These are phyloP conservation scores for Eremochloa ophiuroides DNA, from an alignment of 176 grass and related monocot genomes.

Conservation along the genomic window DNA sequence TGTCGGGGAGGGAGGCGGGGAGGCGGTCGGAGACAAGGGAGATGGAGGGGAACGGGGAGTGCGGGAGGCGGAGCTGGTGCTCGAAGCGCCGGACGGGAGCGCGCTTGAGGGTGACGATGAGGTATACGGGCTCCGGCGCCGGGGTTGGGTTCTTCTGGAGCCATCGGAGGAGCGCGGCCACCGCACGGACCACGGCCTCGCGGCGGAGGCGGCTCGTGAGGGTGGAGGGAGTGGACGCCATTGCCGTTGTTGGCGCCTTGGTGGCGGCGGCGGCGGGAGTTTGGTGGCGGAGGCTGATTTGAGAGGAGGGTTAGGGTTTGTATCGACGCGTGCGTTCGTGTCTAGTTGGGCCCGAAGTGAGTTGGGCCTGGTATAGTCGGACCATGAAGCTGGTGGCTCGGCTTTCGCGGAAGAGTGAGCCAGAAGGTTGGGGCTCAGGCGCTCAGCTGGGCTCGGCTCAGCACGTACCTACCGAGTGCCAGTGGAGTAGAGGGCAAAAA, in stretches of 20 bases:
- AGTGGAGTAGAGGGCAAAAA: too few species aligned
- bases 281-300: neutral
- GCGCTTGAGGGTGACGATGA: slow-evolving; percentile 44
- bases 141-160: slow-evolving; percentile 33
- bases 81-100: slow-evolving; percentile 38
- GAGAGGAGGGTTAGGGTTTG: slow-evolving; percentile 6
- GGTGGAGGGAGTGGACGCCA: neutral
- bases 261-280: slow-evolving; percentile 20
- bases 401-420: neutral
- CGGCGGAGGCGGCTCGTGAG: slow-evolving; percentile 18
- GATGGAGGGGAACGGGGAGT: slow-evolving; percentile 43
- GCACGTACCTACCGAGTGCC: neutral
- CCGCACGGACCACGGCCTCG: slow-evolving; percentile 42
- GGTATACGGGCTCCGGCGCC: slow-evolving; percentile 42
- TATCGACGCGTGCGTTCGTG: neutral
- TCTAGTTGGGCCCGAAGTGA: neutral
- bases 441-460: neutral
- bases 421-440: neutral
- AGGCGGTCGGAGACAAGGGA: slow-evolving; percentile 36
- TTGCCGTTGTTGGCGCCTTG: slow-evolving; percentile 4
- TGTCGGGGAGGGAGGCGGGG: slow-evolving; percentile 25
- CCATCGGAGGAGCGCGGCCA: slow-evolving; percentile 53
- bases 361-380: neutral
- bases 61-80: slow-evolving; percentile 48
- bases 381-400: neutral